Percentiles rank a stretch among this genome's conserved stretches.
phyloP scores from a whole-genome alignment of 352 stramenopile species.

The Pythium grandisporangium region DNA sequence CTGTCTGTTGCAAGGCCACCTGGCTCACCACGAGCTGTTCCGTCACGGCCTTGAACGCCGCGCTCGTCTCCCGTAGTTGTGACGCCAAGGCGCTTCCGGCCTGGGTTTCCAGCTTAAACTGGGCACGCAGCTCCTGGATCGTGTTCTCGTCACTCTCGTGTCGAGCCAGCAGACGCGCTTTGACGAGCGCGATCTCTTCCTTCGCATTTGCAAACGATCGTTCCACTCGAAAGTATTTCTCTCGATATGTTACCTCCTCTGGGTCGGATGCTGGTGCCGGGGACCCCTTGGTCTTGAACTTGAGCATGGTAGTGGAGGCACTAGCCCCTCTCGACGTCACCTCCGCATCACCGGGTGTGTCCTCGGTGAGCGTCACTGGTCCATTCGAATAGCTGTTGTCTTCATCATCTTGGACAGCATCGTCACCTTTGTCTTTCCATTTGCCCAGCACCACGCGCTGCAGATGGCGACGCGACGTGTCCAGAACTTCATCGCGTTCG shows the following conservation, averaged over 20 bases:
- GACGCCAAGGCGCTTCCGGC: conserved; percentile 32
- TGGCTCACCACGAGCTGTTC: conserved; percentile 46
- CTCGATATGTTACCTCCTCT: conserved; percentile 33
- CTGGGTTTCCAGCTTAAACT: conserved; percentile 39
- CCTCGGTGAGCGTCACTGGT: background rate
- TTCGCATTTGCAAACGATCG: conserved; percentile 34
- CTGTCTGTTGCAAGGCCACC: conserved; percentile 33
- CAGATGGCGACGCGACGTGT: conserved; percentile 3
- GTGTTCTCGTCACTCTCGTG: conserved; percentile 16
- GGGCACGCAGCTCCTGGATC: conserved; percentile 33
- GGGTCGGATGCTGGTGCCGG: conserved; percentile 6
- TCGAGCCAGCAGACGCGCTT: conserved; percentile 19
- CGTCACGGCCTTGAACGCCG: conserved; percentile 24
- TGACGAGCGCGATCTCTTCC: conserved; percentile 17
- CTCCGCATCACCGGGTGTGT: background rate
- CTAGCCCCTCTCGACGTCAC: background rate
- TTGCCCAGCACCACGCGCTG: conserved; percentile 2
- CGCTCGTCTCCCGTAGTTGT: conserved; percentile 39
- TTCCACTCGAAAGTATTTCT: conserved; percentile 49
- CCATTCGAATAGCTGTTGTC: background rate
- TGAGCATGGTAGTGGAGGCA: conserved; percentile 3
- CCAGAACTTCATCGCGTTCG: conserved; percentile 27
- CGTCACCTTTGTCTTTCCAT: conserved; percentile 1
- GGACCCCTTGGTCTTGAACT: no score
- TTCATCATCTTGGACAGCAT: no score